Evolutionary conservation across 2,329 filamentous ascomycete species (phyloP).

Genomic region (Tolypocladium ovalisporum): DNA sequence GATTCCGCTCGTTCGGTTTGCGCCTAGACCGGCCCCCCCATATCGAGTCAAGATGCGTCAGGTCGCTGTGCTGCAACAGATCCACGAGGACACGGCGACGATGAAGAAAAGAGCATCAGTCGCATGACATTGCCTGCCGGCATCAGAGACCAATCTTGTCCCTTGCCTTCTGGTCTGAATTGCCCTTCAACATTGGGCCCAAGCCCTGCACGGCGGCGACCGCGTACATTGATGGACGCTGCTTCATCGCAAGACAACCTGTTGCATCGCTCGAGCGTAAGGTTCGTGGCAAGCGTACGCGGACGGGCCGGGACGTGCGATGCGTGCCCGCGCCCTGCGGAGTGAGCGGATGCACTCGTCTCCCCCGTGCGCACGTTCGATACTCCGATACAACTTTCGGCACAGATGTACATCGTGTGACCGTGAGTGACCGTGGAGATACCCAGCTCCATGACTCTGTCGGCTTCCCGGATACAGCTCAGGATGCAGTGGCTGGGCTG

Average conservation of each 20-base stretch:
- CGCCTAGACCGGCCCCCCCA: not conserved
- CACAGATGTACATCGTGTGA: not conserved
- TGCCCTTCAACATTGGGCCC: too few relatives aligned
- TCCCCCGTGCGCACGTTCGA: not conserved
- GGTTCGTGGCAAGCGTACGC: not conserved
- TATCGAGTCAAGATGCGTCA: not conserved
- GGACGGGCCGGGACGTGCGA: not conserved
- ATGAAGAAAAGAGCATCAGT: too few relatives aligned
- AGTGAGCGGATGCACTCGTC: not conserved
- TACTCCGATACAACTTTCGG: not conserved
- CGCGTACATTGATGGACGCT: not conserved
- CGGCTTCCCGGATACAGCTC: not conserved
- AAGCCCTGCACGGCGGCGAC: too few relatives aligned
- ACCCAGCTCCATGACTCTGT: not conserved
- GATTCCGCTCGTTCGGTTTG: not conserved
- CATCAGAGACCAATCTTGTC: not conserved
- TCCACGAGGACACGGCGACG: not conserved
- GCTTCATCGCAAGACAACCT: not conserved
- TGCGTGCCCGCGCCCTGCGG: not conserved
- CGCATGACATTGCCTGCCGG: not conserved
- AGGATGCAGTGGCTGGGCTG: not conserved
- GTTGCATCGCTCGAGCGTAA: not conserved
- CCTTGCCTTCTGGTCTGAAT: not conserved
- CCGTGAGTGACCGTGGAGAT: not conserved
- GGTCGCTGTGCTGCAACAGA: not conserved